Conservation (phyloP, 331 rosid species). For the Malus hybrid region DNA sequence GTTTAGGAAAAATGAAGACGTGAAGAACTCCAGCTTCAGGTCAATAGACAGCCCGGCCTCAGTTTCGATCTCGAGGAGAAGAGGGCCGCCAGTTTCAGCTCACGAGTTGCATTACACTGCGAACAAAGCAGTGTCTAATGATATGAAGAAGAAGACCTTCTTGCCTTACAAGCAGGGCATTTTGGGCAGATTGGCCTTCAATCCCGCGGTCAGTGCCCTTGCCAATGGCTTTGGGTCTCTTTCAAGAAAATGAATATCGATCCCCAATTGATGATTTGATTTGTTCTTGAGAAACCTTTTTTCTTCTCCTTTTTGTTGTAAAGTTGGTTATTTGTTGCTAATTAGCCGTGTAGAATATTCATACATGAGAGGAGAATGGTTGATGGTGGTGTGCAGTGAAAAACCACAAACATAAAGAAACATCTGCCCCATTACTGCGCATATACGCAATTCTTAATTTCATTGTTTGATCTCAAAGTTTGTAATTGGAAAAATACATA, state of each 20-base stretch:
- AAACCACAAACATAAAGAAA: not conserved
- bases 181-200: slow-evolving; percentile 56
- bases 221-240: slow-evolving; percentile 45
- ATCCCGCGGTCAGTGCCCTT: slow-evolving; percentile 37
- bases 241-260: slow-evolving; percentile 14
- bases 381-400: slow-evolving; percentile 2
- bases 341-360: not conserved
- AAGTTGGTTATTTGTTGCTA: not conserved
- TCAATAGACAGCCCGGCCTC: slow-evolving; percentile 19
- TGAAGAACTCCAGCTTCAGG: slow-evolving; percentile 35
- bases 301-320: slow-evolving; percentile 4
- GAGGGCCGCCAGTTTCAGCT: slow-evolving; percentile 40
- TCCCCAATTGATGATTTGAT: not conserved
- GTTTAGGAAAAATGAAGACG: slow-evolving; percentile 31
- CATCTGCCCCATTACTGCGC: not conserved
- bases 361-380: not conserved
- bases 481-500: not conserved
- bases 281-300: not conserved
- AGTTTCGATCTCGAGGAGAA: slow-evolving; percentile 13
- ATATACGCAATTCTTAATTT: not conserved
- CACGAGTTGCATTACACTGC: slow-evolving; percentile 64
- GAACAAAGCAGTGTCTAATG: slow-evolving; percentile 62
- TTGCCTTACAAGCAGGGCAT: slow-evolving; percentile 89
- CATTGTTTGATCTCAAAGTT: not conserved
- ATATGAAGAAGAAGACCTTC: slow-evolving; percentile 74